phyloP scores from a whole-genome alignment of 208 protist genomes.

The Trypanosoma congolense region DNA sequence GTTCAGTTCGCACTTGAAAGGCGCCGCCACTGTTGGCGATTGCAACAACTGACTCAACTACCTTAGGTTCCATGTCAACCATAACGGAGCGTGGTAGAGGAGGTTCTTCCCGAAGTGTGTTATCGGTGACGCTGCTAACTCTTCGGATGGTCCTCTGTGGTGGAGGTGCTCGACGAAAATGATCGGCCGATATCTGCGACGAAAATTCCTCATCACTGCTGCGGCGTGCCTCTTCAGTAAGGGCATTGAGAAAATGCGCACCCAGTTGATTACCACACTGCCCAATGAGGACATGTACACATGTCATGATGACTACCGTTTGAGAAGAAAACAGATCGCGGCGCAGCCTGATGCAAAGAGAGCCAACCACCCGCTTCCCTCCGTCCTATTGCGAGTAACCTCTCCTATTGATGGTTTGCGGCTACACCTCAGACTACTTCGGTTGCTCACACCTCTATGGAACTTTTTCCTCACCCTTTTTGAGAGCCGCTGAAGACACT shows the following conservation, averaged over 20 bases:
- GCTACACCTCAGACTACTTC: no score
- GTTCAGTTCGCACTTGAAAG: conserved; percentile 44
- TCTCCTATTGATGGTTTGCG: no score
- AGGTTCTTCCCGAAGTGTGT: neutral
- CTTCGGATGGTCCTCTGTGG: neutral
- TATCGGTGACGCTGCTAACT: neutral
- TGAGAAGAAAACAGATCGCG: no score
- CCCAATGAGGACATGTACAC: conserved; percentile 74
- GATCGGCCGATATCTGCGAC: conserved; percentile 35
- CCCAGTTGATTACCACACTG: conserved; percentile 93
- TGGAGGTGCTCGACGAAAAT: conserved; percentile 46
- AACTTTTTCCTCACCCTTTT: no score
- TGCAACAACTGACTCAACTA: conserved; percentile 33
- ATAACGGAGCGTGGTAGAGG: conserved; percentile 74
- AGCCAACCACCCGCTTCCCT: no score
- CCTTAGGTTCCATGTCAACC: conserved; percentile 90
- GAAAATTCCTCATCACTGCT: conserved; percentile 48
- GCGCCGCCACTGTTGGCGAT: conserved; percentile 8
- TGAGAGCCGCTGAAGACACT: no score
- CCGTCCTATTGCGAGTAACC: no score
- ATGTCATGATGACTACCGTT: no score
- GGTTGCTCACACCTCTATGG: no score
- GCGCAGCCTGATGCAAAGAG: no score
- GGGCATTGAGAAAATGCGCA: conserved; percentile 51
- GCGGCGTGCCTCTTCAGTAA: conserved; percentile 46